Evolutionary conservation across 1,139 yeast genomes (phyloP).

Genomic region (Pichia sp.): DNA sequence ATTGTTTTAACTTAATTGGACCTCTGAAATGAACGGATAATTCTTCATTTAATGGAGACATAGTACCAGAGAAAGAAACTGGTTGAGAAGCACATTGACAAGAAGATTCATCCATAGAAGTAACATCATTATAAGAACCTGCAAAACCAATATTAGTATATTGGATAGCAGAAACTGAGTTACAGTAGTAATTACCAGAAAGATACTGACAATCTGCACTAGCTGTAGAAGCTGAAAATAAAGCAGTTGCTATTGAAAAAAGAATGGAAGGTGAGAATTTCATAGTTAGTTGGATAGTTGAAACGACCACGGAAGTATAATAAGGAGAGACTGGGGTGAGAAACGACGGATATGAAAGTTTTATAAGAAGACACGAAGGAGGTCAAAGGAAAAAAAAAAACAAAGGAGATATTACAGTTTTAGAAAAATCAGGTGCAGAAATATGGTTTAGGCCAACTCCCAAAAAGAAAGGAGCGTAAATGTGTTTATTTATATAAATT

Average conservation of each 20-base stretch:
- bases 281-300: slow-evolving; percentile 14
- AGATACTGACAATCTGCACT: slow-evolving; percentile 40
- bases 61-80: slow-evolving; percentile 58
- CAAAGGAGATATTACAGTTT: background rate
- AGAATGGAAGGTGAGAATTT: slow-evolving; percentile 24
- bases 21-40: slow-evolving; percentile 93
- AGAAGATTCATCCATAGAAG: slow-evolving; percentile 57
- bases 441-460: background rate
- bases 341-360: background rate
- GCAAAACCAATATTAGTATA: slow-evolving; percentile 71
- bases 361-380: background rate
- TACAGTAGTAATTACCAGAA: slow-evolving; percentile 81
- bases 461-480: background rate
- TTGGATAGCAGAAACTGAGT: slow-evolving; percentile 56
- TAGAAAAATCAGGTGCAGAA: background rate
- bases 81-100: slow-evolving; percentile 54
- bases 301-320: background rate
- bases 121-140: slow-evolving; percentile 72
- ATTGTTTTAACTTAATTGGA: slow-evolving; percentile 70
- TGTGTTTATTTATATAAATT: background rate
- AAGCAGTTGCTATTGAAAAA: slow-evolving; percentile 27
- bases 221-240: slow-evolving; percentile 29
- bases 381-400: background rate
- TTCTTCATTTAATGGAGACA: slow-evolving; percentile 85
- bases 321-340: slow-evolving; percentile 14